Evolutionary conservation across 1,284 basidiomycete genomes (phyloP), one percentile per base, ranked within the genome.

Genomic region (Xerocomus amazonicus): DNA sequence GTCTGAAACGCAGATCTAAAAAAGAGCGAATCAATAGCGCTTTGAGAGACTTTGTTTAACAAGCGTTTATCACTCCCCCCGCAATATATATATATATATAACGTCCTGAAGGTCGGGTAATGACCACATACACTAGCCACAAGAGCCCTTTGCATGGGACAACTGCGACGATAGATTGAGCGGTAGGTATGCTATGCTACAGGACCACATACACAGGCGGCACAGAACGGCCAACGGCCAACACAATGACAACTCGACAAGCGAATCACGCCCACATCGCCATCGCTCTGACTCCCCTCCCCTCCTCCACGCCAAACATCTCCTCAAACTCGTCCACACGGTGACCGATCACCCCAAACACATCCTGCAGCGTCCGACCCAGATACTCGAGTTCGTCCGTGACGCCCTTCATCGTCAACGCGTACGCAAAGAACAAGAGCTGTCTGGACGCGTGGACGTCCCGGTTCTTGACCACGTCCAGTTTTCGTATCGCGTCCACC

Each of bases 341-440:
- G 51, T 87, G 78, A 42, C 91, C 81, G 62, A 92, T 90, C 5
- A 93, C 90, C 12, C 93, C 93, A 69, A 95, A 96, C 9, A 90
- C 86, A 45, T 85, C 82, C 64, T 97, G 94, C 50, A 93, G 72
- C 16, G 82, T 86, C 31, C 67, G 70, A 0, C 93, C 93, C 2
- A 96, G 72, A 46, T 73, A 78, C 43, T 95, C 90, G 16, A 97
- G 77, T 61, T 96, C 92, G 50, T 82, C 78, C 16, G 92, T 94
- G 29, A 97, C 89, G 8, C 92, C 91, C 65, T 87, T 83, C 92
- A 97, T 96, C 47, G 90, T 90, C 47, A 96, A 73, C 0, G 91
- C 92, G 62, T 97, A 97, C 1, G 92, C 92, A 61, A 97, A 96
- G 72, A 91, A 97, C 17, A 98, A 75, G 7, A 98, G 73, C 59